phyloP scores from a whole-genome alignment of 139 green algal genomes.

The Chlorella sorokiniana region DNA sequence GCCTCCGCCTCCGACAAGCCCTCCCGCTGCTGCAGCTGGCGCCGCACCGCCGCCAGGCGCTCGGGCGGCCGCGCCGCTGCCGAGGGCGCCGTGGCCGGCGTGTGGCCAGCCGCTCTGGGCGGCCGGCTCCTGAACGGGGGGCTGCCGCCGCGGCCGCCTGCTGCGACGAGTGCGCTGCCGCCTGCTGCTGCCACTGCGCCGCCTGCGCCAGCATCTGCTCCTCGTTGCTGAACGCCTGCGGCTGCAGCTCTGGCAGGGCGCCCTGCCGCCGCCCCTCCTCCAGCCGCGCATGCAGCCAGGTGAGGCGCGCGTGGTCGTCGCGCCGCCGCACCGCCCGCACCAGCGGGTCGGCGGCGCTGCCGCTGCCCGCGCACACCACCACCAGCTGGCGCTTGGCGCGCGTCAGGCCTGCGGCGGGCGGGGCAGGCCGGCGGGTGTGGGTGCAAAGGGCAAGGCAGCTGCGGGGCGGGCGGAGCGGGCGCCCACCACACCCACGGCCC shows the following conservation, averaged over 20 bases:
- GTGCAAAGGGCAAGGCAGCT: neutral
- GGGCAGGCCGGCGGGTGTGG: neutral
- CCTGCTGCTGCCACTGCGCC: neutral
- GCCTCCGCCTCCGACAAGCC: no score
- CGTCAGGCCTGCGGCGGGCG: constrained; percentile 46
- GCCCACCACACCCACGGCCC: neutral
- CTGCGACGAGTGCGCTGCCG: neutral
- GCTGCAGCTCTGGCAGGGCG: constrained; percentile 2
- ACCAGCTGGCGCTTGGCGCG: constrained; percentile 60
- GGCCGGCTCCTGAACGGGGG: neutral
- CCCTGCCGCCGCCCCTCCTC: neutral
- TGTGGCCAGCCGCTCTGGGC: neutral
- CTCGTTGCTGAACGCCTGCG: constrained; percentile 23
- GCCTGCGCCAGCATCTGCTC: constrained; percentile 26
- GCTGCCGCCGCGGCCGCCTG: neutral
- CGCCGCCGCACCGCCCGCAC: constrained; percentile 31
- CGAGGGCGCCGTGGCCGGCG: neutral
- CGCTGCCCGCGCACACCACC: constrained; percentile 43
- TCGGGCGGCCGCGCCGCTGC: neutral
- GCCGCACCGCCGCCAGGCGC: neutral
- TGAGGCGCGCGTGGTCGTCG: constrained; percentile 30
- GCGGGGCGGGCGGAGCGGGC: neutral
- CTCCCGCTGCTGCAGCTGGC: neutral
- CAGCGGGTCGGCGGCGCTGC: constrained; percentile 30
- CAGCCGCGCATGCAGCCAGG: constrained; percentile 35